These are phyloP conservation scores for Backusella parvicylindrica DNA, from an alignment of 192 early-diverging fungal genomes.

Conservation along the genomic window DNA sequence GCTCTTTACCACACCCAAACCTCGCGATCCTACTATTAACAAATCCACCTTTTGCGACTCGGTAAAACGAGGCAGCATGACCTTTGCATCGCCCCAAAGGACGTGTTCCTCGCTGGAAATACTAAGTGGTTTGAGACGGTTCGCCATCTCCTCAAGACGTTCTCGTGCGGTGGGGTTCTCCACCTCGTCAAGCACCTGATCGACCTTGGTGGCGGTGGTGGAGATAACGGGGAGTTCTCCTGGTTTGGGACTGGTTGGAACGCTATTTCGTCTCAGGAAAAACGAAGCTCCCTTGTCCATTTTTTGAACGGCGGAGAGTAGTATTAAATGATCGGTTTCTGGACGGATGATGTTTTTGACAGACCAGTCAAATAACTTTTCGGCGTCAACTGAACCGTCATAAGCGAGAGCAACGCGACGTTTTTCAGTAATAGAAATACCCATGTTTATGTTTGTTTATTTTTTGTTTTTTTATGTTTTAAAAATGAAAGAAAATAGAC, in stretches of 20 bases:
- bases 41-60: conserved; percentile 4
- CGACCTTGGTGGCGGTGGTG: conserved; percentile 18
- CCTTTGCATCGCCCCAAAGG: conserved; percentile 13
- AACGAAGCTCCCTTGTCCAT: not conserved
- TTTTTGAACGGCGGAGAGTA: conserved; percentile 13
- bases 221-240: conserved; percentile 11
- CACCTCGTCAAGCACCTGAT: conserved; percentile 18
- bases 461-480: not conserved
- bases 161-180: not conserved
- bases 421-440: conserved; percentile 20
- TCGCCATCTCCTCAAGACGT: not conserved
- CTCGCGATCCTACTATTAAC: conserved; percentile 22
- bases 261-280: not conserved
- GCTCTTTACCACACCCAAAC: conserved; percentile 8
- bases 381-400: conserved; percentile 27
- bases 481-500: not conserved
- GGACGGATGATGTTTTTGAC: conserved; percentile 29
- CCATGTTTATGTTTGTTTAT: not conserved
- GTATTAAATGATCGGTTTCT: conserved; percentile 18
- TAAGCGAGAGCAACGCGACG: conserved; percentile 31
- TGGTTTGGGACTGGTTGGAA: not conserved
- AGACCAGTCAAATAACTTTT: conserved; percentile 31
- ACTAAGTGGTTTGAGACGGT: not conserved
- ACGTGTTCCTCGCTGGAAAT: conserved; percentile 16
- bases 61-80: conserved; percentile 15